Evolutionary conservation across 192 early-diverging fungal genomes (phyloP).

Genomic region (Gonapodya prolifera): DNA sequence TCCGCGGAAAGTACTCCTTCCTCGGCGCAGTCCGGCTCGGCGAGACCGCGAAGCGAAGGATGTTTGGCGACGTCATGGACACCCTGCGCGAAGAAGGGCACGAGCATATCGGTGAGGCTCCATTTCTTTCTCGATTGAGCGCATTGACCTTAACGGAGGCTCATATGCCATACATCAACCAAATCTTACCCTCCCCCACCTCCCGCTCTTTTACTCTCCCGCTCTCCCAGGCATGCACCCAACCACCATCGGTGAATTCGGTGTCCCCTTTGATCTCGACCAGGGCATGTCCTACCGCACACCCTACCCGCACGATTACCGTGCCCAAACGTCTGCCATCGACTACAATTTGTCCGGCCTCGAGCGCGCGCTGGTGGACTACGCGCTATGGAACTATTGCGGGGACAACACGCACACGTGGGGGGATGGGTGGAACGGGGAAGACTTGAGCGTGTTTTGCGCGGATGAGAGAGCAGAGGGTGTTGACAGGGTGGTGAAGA

Average conservation of each 20-base stretch:
- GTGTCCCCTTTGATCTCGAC: background rate
- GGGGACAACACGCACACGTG: background rate
- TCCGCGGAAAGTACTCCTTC: background rate
- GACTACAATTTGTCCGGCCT: background rate
- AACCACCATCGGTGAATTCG: background rate
- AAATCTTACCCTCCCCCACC: too few relatives aligned
- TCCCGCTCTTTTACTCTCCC: background rate
- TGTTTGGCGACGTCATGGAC: background rate
- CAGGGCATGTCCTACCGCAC: background rate
- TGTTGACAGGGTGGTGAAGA: background rate
- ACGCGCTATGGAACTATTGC: background rate
- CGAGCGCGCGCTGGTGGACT: background rate
- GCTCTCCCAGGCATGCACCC: background rate
- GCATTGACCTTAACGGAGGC: background rate
- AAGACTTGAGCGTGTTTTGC: background rate
- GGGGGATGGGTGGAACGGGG: conserved; percentile 3
- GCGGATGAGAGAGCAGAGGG: background rate
- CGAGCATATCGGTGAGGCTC: background rate
- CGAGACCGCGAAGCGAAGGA: background rate
- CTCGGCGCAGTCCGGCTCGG: background rate
- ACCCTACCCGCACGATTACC: background rate
- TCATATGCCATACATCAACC: too few relatives aligned
- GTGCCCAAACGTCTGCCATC: background rate
- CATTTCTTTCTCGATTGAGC: background rate
- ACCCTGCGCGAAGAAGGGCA: background rate